These are phyloP conservation scores for Cystobasidium onofrii DNA, from an alignment of 768 basidiomycete species.

Conservation along the genomic window DNA sequence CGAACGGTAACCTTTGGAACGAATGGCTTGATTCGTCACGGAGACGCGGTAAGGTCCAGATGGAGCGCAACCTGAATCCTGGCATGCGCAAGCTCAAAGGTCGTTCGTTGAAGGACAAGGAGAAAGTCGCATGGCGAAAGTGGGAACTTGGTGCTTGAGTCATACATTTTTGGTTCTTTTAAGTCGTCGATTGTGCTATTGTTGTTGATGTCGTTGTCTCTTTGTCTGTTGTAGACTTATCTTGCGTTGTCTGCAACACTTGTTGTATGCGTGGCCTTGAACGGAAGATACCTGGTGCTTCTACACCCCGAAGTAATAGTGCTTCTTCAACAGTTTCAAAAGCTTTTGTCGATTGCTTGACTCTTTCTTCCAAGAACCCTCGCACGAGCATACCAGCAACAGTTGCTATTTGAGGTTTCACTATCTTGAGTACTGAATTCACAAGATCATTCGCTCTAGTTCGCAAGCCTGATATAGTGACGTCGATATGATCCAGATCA, in stretches of 20 bases:
- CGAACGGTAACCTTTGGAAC: constrained; percentile 42
- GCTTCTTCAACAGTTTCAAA: constrained; percentile 23
- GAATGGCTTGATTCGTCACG: constrained; percentile 41
- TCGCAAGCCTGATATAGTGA: constrained; percentile 7
- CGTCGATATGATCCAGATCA: constrained; percentile 21
- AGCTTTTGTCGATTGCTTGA: constrained; percentile 4
- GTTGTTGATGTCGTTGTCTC: background rate
- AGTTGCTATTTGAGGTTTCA: constrained; percentile 22
- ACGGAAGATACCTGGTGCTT: constrained; percentile 18
- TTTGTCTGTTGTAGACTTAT: background rate
- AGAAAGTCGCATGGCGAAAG: constrained; percentile 27
- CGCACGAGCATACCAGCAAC: constrained; percentile 15
- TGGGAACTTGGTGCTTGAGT: constrained; percentile 1
- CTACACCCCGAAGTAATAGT: constrained; percentile 7
- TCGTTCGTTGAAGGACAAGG: constrained; percentile 10
- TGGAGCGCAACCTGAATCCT: constrained; percentile 2
- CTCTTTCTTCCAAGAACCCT: constrained; percentile 2
- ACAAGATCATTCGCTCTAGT: constrained; percentile 16
- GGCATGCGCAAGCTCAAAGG: constrained; percentile 23
- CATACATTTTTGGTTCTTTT: background rate
- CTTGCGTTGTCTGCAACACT: background rate
- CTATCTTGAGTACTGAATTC: constrained; percentile 22
- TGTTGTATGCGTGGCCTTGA: background rate
- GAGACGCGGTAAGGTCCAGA: constrained; percentile 31
- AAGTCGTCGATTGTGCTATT: background rate